Evolutionary conservation across 2,329 filamentous ascomycete species (phyloP).

Genomic region (Claviceps pusilla): DNA sequence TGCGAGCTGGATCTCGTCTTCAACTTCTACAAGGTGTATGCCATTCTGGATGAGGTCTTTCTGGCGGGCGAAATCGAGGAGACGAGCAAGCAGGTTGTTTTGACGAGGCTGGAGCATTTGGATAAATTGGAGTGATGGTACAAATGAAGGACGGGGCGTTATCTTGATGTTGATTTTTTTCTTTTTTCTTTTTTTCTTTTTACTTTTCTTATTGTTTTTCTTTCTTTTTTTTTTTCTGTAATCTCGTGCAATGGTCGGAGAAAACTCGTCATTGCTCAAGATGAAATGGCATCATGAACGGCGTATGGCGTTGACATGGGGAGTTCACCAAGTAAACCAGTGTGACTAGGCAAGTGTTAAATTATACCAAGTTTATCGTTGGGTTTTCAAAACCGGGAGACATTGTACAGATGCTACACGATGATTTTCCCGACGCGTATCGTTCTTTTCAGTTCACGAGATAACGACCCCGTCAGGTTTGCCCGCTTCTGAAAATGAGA

Average conservation of each 20-base stretch:
- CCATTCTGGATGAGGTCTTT: conserved; percentile 96
- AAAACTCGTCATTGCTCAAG: background rate
- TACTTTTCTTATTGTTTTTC: no score
- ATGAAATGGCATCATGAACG: background rate
- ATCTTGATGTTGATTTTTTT: background rate
- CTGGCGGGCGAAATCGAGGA: conserved; percentile 96
- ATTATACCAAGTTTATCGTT: background rate
- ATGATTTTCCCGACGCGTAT: background rate
- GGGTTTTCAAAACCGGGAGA: background rate
- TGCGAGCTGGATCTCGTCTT: conserved; percentile 89
- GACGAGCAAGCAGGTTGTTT: conserved; percentile 93
- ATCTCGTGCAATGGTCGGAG: background rate
- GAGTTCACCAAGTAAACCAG: background rate
- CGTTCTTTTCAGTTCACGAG: background rate
- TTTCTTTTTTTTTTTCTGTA: background rate
- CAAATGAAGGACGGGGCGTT: background rate
- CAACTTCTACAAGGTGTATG: conserved; percentile 82
- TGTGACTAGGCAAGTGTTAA: background rate
- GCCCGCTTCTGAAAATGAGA: background rate
- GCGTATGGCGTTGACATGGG: background rate
- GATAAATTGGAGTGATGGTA: conserved; percentile 71
- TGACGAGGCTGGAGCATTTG: conserved; percentile 85
- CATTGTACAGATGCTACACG: background rate
- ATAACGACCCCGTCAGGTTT: background rate
- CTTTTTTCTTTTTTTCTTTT: background rate